Conservation (phyloP, 306 rosid genomes). For the Fragaria vesca region DNA sequence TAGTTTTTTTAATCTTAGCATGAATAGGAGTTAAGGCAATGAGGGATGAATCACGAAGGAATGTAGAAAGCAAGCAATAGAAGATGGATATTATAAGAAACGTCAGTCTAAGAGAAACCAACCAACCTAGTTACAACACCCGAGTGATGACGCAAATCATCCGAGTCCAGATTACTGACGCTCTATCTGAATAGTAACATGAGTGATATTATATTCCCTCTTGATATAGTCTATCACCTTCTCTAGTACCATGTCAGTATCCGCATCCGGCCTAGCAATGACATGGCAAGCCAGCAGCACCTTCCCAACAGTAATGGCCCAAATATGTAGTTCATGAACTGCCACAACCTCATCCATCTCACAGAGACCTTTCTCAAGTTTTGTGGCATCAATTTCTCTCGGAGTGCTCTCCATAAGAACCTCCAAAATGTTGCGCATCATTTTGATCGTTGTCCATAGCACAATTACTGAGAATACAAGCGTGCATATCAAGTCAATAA, state of each 20-base stretch:
- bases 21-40: background rate
- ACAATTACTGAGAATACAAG: slow-evolving; percentile 44
- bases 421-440: slow-evolving; percentile 57
- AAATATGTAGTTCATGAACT: slow-evolving; percentile 44
- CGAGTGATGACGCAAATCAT: background rate
- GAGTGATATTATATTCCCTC: slow-evolving; percentile 47
- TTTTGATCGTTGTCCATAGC: slow-evolving; percentile 45
- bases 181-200: slow-evolving; percentile 56
- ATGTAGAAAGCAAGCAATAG: background rate
- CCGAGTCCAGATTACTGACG: slow-evolving; percentile 34
- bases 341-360: slow-evolving; percentile 59
- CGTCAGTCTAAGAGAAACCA: background rate
- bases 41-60: background rate
- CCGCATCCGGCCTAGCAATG: slow-evolving; percentile 45
- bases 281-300: slow-evolving; percentile 49
- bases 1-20: background rate
- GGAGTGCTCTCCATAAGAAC: slow-evolving; percentile 65
- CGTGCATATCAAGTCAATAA: slow-evolving; percentile 45
- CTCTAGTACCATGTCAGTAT: slow-evolving; percentile 44
- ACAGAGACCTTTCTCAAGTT: slow-evolving; percentile 52
- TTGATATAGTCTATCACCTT: slow-evolving; percentile 41
- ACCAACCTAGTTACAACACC: slow-evolving; percentile 2
- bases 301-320: slow-evolving; percentile 54
- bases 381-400: slow-evolving; percentile 52
- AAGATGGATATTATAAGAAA: slow-evolving; percentile 2